These are phyloP conservation scores for Geranium brycei DNA, from an alignment of 345 rosid species.

Conservation along the genomic window DNA sequence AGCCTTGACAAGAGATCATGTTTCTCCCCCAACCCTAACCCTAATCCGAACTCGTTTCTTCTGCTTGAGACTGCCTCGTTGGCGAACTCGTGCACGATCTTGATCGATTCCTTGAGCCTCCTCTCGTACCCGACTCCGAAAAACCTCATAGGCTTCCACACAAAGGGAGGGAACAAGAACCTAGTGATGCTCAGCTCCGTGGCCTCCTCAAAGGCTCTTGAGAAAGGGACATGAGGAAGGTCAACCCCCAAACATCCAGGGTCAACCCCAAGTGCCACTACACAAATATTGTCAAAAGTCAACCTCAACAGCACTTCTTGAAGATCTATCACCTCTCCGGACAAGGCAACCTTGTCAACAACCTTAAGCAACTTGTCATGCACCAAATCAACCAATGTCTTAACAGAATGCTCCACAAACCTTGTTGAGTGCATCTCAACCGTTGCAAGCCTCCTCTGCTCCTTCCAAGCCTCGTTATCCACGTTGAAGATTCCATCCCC, in stretches of 20 bases:
- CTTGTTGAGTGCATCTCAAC: conserved; percentile 53
- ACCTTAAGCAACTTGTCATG: conserved; percentile 43
- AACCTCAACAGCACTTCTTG: conserved; percentile 60
- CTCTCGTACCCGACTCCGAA: conserved; percentile 49
- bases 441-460: conserved; percentile 38
- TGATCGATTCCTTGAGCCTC: conserved; percentile 35
- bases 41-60: conserved; percentile 8
- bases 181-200: conserved; percentile 49
- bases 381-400: conserved; percentile 37
- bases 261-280: conserved; percentile 55
- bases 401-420: conserved; percentile 35
- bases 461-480: conserved; percentile 54
- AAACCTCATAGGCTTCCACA: conserved; percentile 62
- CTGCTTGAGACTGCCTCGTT: conserved; percentile 31
- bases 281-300: conserved; percentile 67
- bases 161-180: conserved; percentile 47
- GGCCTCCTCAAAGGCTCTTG: conserved; percentile 72
- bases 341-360: conserved; percentile 19
- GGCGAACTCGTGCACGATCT: conserved; percentile 50
- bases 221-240: conserved; percentile 52
- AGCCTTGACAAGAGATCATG: conserved; percentile 52
- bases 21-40: conserved; percentile 18
- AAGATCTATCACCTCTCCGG: conserved; percentile 43
- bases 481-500: conserved; percentile 66
- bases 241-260: conserved; percentile 51